Percentiles rank a stretch among this genome's conserved stretches.
These are phyloP conservation scores for Phanerochaete sordida DNA, from an alignment of 768 basidiomycete genomes.

Conservation along the genomic window DNA sequence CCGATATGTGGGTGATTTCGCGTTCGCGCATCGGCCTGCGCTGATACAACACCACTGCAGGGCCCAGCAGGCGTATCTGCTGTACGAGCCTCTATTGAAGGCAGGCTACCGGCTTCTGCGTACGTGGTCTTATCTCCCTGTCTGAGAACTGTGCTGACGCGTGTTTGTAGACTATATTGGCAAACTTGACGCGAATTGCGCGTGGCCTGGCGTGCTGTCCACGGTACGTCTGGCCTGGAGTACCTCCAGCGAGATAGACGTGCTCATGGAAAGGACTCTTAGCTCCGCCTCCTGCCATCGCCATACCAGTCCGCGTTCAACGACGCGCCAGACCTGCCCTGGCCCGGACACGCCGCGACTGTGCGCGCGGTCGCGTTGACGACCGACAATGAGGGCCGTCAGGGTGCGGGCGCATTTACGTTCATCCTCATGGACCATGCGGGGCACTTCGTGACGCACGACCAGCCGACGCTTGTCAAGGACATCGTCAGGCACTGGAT, in stretches of 20 bases:
- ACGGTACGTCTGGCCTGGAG: neutral
- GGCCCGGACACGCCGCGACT: conserved; percentile 8
- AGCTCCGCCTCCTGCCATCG: conserved; percentile 5
- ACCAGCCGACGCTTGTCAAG: conserved; percentile 21
- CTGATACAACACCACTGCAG: neutral
- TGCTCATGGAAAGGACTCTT: neutral
- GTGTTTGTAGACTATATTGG: conserved; percentile 1
- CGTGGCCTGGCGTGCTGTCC: conserved; percentile 4
- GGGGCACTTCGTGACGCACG: conserved; percentile 28
- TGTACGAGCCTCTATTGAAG: neutral
- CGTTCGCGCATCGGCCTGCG: neutral
- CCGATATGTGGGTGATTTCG: neutral
- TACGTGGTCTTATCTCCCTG: neutral
- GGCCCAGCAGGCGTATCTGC: neutral
- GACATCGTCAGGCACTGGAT: conserved; percentile 22
- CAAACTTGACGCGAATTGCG: conserved; percentile 1
- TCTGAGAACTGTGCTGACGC: neutral
- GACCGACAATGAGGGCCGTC: neutral
- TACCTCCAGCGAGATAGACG: neutral
- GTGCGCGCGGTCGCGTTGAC: conserved; percentile 26
- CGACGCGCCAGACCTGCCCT: neutral
- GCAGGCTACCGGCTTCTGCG: conserved; percentile 1
- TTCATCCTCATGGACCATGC: conserved; percentile 26
- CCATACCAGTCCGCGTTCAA: conserved; percentile 1
- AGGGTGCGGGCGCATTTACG: conserved; percentile 30